Conservation (phyloP, 345 rosid species). For the Hibiscus syriacus region DNA sequence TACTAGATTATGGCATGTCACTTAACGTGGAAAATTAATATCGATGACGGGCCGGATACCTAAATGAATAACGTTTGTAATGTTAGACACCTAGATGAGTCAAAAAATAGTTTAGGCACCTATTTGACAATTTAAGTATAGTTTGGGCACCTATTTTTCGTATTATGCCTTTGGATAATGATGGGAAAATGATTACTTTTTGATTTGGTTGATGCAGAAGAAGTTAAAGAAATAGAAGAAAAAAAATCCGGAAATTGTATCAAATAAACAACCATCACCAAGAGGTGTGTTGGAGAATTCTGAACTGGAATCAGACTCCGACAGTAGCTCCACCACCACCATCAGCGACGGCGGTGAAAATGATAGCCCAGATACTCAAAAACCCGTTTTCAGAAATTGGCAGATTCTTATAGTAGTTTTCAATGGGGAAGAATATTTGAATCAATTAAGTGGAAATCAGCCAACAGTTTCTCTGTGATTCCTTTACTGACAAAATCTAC, state of each 20-base stretch:
- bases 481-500: constrained; percentile 29
- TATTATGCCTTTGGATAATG: too few relatives aligned
- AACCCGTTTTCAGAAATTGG: background rate
- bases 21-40: too few relatives aligned
- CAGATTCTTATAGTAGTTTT: constrained; percentile 13
- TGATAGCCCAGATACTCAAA: constrained; percentile 18
- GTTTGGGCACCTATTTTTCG: too few relatives aligned
- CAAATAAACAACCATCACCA: constrained; percentile 24
- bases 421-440: constrained; percentile 43
- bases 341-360: background rate
- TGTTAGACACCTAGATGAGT: too few relatives aligned
- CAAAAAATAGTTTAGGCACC: too few relatives aligned
- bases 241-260: constrained; percentile 19
- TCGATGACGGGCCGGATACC: too few relatives aligned
- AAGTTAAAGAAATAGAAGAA: background rate
- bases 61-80: too few relatives aligned
- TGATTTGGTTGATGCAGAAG: constrained; percentile 6
- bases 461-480: constrained; percentile 34
- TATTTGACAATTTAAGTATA: too few relatives aligned
- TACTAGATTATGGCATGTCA: too few relatives aligned
- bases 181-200: background rate
- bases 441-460: constrained; percentile 35
- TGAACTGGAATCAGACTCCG: constrained; percentile 24
- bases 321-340: background rate
- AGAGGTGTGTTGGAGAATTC: constrained; percentile 45